These are phyloP conservation scores for Clarireedia hainanense DNA, from an alignment of 2,329 filamentous ascomycete species.

Conservation along the genomic window DNA sequence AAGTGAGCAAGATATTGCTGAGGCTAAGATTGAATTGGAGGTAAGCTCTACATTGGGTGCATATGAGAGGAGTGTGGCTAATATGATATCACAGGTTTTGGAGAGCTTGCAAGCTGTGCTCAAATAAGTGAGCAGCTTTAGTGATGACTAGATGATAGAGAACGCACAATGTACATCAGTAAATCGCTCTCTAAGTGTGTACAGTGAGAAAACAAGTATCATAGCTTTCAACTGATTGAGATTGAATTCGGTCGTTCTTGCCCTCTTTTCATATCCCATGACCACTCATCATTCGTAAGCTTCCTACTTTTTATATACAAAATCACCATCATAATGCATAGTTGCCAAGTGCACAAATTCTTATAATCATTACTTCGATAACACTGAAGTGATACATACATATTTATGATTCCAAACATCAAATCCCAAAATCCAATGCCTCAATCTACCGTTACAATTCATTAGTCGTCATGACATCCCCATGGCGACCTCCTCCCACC, in stretches of 20 bases:
- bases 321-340: conserved; percentile 8
- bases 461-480: neutral
- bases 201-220: conserved; percentile 12
- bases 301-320: neutral
- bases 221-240: neutral
- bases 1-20: conserved; percentile 94
- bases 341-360: neutral
- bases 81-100: conserved; percentile 56
- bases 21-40: conserved; percentile 99
- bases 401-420: too few species aligned
- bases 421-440: too few species aligned
- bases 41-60: conserved; percentile 40
- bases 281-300: neutral
- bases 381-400: too few species aligned
- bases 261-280: neutral
- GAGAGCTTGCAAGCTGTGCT: conserved; percentile 74
- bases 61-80: neutral
- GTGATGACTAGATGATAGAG: conserved; percentile 22
- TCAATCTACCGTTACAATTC: too few species aligned
- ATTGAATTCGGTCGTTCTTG: conserved; percentile 7
- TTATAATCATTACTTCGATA: neutral
- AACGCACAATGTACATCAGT: conserved; percentile 28
- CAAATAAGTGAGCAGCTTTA: conserved; percentile 50
- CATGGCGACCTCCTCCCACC: neutral
- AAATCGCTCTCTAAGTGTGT: conserved; percentile 24